These are phyloP conservation scores for Hanseniaspora singularis DNA, from an alignment of 805 yeast species.

Conservation along the genomic window DNA sequence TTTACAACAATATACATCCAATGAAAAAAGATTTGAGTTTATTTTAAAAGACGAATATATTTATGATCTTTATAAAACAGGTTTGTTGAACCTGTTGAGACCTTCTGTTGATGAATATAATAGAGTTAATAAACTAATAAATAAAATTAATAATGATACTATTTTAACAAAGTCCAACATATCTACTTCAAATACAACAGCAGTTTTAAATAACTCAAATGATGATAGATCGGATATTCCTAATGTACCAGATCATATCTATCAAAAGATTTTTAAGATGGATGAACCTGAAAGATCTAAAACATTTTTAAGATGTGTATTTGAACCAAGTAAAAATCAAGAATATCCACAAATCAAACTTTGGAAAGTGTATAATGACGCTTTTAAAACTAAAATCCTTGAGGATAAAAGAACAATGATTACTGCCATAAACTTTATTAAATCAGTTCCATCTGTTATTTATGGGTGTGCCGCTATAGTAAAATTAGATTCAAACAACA, in stretches of 20 bases:
- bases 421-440: constrained; percentile 94
- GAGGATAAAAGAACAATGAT: constrained; percentile 49
- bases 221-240: constrained; percentile 41
- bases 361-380: constrained; percentile 89
- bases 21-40: constrained; percentile 47
- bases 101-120: constrained; percentile 30
- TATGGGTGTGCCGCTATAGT: constrained; percentile 89
- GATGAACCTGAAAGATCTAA: constrained; percentile 87
- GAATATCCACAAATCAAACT: constrained; percentile 91
- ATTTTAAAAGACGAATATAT: constrained; percentile 39
- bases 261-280: constrained; percentile 47
- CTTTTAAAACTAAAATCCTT: constrained; percentile 51
- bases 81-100: constrained; percentile 50
- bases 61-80: constrained; percentile 41
- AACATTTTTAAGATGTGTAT: constrained; percentile 86
- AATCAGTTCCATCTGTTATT: constrained; percentile 83
- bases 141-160: background rate
- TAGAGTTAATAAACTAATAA: background rate
- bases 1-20: constrained; percentile 63
- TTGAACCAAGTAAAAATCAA: constrained; percentile 61
- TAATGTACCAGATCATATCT: constrained; percentile 40
- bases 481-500: constrained; percentile 45
- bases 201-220: too few relatives aligned
- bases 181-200: too few relatives aligned
- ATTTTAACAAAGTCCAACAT: constrained; percentile 17